Conservation (phyloP, 148 eudicot genomes). For the Chenopodium album region DNA sequence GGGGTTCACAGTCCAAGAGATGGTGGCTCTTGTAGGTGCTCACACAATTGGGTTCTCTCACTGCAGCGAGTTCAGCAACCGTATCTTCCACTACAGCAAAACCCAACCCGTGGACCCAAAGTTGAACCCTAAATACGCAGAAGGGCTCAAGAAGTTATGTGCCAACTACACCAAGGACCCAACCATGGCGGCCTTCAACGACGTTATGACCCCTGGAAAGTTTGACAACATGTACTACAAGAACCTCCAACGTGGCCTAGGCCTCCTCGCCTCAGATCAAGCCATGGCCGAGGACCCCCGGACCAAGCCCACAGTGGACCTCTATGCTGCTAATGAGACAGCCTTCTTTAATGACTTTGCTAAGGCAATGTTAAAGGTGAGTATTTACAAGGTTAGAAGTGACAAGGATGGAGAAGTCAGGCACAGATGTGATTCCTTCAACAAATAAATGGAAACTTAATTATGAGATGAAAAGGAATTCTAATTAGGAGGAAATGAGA, state of each 20-base stretch:
- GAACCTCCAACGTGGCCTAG: conserved; percentile 61
- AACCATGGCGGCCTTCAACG: conserved; percentile 60
- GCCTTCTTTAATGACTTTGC: conserved; percentile 60
- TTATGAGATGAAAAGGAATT: neutral
- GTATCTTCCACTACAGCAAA: conserved; percentile 54
- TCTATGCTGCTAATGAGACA: conserved; percentile 51
- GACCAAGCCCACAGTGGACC: conserved; percentile 55
- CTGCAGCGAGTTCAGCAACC: conserved; percentile 58
- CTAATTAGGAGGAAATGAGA: neutral
- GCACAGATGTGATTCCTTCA: conserved; percentile 56
- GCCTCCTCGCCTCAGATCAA: conserved; percentile 57
- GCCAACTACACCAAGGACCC: conserved; percentile 54
- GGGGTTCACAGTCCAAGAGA: conserved; percentile 53
- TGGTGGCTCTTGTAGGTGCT: conserved; percentile 69
- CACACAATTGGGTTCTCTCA: conserved; percentile 88
- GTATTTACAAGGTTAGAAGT: conserved; percentile 40
- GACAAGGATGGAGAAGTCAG: conserved; percentile 60
- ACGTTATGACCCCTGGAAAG: conserved; percentile 67
- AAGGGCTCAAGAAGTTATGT: conserved; percentile 50
- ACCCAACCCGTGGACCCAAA: conserved; percentile 43
- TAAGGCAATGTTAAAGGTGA: conserved; percentile 53
- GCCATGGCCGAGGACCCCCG: conserved; percentile 47
- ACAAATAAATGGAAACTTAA: conserved; percentile 17
- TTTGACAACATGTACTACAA: conserved; percentile 69
- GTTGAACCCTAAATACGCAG: conserved; percentile 49